phyloP scores from a whole-genome alignment of 2,329 filamentous ascomycete genomes.

The Hypocrella siamensis region DNA sequence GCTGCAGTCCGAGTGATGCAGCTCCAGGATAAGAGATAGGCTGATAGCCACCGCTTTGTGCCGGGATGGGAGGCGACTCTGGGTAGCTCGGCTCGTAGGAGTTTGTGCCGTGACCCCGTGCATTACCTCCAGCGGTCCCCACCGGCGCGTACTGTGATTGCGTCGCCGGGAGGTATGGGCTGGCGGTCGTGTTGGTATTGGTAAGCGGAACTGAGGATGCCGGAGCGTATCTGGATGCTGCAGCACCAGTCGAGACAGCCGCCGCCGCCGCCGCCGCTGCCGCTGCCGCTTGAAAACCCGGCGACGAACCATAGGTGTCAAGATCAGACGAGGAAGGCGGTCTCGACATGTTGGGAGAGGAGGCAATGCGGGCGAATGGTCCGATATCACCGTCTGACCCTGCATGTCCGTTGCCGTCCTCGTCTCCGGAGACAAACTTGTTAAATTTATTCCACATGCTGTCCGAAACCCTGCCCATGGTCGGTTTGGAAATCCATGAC shows the following conservation, averaged over 20 bases:
- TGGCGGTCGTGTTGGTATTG: constrained; percentile 7
- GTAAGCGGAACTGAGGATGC: constrained; percentile 5
- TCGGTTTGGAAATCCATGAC: constrained; percentile 90
- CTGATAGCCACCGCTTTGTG: constrained; percentile 7
- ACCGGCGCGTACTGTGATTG: constrained; percentile 7
- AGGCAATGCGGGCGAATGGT: constrained; percentile 68
- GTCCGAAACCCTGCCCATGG: constrained; percentile 87
- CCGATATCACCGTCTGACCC: constrained; percentile 49
- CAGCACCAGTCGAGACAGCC: constrained; percentile 16
- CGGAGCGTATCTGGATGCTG: constrained; percentile 24
- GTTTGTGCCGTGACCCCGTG: constrained; percentile 7
- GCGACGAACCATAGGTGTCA: constrained; percentile 50
- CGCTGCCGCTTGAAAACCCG: constrained; percentile 13
- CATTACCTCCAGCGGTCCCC: neutral
- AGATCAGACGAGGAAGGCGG: constrained; percentile 55
- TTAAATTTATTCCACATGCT: constrained; percentile 88
- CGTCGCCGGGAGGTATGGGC: constrained; percentile 23
- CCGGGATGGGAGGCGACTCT: constrained; percentile 5
- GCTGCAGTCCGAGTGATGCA: constrained; percentile 11
- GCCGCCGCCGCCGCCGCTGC: too few relatives aligned
- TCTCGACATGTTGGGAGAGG: constrained; percentile 59
- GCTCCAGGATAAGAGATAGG: constrained; percentile 6
- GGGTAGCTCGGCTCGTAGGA: constrained; percentile 21
- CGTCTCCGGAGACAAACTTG: constrained; percentile 89
- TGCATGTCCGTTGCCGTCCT: constrained; percentile 60